A percentile compares a stretch with the other conserved stretches of the same genome.
Conservation (phyloP, 768 basidiomycete species). For the Neoboletus brunneissimus region DNA sequence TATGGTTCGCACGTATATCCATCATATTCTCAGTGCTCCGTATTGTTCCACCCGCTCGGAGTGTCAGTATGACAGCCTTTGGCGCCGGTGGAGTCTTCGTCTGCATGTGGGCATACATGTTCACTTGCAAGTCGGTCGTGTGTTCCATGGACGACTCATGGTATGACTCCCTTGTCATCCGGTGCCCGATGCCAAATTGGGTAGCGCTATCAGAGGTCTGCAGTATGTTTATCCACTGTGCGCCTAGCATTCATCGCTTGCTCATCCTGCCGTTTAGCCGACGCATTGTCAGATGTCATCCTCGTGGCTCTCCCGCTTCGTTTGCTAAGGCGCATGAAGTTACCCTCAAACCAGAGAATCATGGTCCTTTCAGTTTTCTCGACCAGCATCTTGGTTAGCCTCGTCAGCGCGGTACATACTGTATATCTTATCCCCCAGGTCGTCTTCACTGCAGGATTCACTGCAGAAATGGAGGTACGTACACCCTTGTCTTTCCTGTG, state of each 20-base stretch:
- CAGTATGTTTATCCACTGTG: slow-evolving; percentile 35
- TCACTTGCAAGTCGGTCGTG: slow-evolving; percentile 34
- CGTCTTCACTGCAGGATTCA: slow-evolving; percentile 7
- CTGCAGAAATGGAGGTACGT: slow-evolving; percentile 45
- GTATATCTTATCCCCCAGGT: slow-evolving; percentile 35
- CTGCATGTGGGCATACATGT: slow-evolving; percentile 20
- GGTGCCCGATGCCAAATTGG: slow-evolving; percentile 44
- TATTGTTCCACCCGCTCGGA: slow-evolving; percentile 18
- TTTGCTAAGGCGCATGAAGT: slow-evolving; percentile 41
- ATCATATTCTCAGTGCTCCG: slow-evolving; percentile 25
- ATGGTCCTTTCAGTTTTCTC: slow-evolving; percentile 48
- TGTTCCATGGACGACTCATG: slow-evolving; percentile 40
- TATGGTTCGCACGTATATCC: slow-evolving; percentile 31
- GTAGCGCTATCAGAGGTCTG: slow-evolving; percentile 52
- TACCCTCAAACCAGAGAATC: slow-evolving; percentile 41
- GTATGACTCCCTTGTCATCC: slow-evolving; percentile 36
- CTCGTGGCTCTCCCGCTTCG: slow-evolving; percentile 46
- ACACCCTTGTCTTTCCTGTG: not conserved
- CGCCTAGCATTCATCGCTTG: not conserved
- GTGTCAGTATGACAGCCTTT: not conserved
- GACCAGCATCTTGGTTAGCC: slow-evolving; percentile 48
- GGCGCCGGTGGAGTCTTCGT: slow-evolving; percentile 7
- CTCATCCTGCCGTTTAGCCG: slow-evolving; percentile 34
- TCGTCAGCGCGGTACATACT: slow-evolving; percentile 44
- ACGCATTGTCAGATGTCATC: slow-evolving; percentile 43